Evolutionary conservation across 805 yeast genomes (phyloP).

Genomic region (Lachancea thermotolerans): DNA sequence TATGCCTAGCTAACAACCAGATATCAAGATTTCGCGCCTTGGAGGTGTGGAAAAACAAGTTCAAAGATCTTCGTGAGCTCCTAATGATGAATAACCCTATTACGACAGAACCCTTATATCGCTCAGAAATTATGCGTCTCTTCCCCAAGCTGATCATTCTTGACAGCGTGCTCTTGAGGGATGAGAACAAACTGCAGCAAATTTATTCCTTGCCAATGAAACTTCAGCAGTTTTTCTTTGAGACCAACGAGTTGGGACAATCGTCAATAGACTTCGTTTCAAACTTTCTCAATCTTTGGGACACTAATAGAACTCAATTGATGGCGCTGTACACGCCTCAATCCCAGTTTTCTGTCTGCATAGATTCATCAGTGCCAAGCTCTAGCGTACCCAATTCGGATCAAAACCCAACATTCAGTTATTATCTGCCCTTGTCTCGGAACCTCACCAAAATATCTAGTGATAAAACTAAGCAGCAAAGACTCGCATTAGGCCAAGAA

Average conservation of each 20-base stretch:
- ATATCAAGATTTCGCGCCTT: constrained; percentile 52
- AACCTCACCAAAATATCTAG: constrained; percentile 59
- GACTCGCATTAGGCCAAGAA: constrained; percentile 64
- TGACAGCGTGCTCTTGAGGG: constrained; percentile 73
- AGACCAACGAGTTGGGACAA: constrained; percentile 60
- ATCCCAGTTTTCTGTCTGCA: constrained; percentile 78
- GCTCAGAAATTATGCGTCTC: constrained; percentile 53
- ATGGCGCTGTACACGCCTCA: constrained; percentile 69
- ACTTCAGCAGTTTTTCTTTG: constrained; percentile 68
- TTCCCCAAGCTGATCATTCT: constrained; percentile 79
- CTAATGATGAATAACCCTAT: constrained; percentile 77
- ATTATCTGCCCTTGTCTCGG: constrained; percentile 67
- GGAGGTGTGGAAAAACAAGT: constrained; percentile 72
- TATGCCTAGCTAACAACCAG: constrained; percentile 73
- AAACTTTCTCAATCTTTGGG: constrained; percentile 77
- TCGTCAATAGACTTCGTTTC: constrained; percentile 72
- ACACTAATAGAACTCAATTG: constrained; percentile 62
- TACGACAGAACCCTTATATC: constrained; percentile 39
- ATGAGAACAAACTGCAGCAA: constrained; percentile 50
- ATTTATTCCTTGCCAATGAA: constrained; percentile 52
- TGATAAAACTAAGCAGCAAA: constrained; percentile 47
- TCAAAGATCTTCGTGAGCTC: constrained; percentile 66
- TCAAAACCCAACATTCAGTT: constrained; percentile 46
- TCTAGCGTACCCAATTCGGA: constrained; percentile 30
- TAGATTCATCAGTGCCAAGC: constrained; percentile 64